phyloP scores from a whole-genome alignment of 2,329 filamentous ascomycete species.

The Colletotrichum gloeosporioides region DNA sequence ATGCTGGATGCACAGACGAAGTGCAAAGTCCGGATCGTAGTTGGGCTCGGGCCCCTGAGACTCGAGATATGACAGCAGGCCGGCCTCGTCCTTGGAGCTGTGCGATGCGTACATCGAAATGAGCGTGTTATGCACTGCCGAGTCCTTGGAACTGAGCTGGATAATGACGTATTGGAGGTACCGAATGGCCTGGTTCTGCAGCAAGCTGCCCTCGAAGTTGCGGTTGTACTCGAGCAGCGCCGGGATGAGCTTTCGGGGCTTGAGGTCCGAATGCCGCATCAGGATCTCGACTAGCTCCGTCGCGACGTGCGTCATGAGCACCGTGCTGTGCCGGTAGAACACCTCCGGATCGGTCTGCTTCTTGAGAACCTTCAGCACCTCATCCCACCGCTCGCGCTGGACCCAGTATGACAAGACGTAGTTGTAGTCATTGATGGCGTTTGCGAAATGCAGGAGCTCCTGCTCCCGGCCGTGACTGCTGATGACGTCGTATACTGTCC shows the following conservation, averaged over 20 bases:
- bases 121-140: conserved; percentile 95
- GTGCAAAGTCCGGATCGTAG: conserved; percentile 95
- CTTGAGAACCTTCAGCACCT: conserved; percentile 87
- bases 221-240: conserved; percentile 94
- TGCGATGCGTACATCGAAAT: conserved; percentile 95
- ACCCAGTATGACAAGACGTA: conserved; percentile 98
- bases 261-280: conserved; percentile 87
- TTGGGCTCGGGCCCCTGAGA: conserved; percentile 85
- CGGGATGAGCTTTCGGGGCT: conserved; percentile 88
- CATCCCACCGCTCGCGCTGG: conserved; percentile 89
- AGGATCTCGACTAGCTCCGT: conserved; percentile 91
- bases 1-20: conserved; percentile 94
- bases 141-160: conserved; percentile 77
- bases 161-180: conserved; percentile 96
- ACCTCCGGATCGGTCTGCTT: conserved; percentile 91
- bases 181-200: conserved; percentile 87
- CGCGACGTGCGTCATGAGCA: conserved; percentile 90
- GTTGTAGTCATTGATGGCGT: conserved; percentile 86
- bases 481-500: conserved; percentile 94
- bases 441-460: conserved; percentile 91
- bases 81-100: conserved; percentile 81
- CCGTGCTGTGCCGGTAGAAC: conserved; percentile 95
- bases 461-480: conserved; percentile 94
- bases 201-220: conserved; percentile 69
- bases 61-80: conserved; percentile 87